Evolutionary conservation across 495 filamentous ascomycete genomes (phyloP).

Genomic region (Aspergillus nidulans): DNA sequence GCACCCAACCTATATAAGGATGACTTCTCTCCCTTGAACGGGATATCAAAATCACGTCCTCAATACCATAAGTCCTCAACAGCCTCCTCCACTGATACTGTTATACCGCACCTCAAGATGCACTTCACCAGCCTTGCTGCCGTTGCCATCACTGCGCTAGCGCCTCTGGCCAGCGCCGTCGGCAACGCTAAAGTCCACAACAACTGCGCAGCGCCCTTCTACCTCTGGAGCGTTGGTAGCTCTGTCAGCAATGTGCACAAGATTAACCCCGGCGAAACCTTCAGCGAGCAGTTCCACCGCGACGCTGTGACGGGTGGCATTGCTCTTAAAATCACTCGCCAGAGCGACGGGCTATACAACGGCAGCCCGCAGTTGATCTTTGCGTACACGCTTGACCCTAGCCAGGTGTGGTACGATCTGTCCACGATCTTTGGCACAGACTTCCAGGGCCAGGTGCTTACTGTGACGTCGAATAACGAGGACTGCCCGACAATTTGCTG

Average conservation of each 20-base stretch:
- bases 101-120: constrained; percentile 21
- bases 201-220: constrained; percentile 41
- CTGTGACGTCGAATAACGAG: constrained; percentile 32
- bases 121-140: constrained; percentile 26
- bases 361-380: constrained; percentile 50
- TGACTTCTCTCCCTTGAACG: background rate
- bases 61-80: background rate
- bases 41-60: background rate
- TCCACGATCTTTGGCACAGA: constrained; percentile 52
- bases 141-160: constrained; percentile 22
- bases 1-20: constrained; percentile 10
- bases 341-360: constrained; percentile 48
- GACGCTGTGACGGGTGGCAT: constrained; percentile 52
- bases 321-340: constrained; percentile 51
- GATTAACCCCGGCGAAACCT: constrained; percentile 32
- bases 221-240: constrained; percentile 54
- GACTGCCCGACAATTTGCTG: constrained; percentile 47
- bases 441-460: constrained; percentile 45
- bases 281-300: constrained; percentile 38
- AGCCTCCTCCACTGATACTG: background rate
- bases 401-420: constrained; percentile 52
- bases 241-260: constrained; percentile 37
- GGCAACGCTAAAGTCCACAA: constrained; percentile 52
- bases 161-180: constrained; percentile 36
- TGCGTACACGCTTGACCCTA: constrained; percentile 49